Base-by-base conservation (phyloP, 768 basidiomycete species). In the Tylopilus felleus region DNA sequence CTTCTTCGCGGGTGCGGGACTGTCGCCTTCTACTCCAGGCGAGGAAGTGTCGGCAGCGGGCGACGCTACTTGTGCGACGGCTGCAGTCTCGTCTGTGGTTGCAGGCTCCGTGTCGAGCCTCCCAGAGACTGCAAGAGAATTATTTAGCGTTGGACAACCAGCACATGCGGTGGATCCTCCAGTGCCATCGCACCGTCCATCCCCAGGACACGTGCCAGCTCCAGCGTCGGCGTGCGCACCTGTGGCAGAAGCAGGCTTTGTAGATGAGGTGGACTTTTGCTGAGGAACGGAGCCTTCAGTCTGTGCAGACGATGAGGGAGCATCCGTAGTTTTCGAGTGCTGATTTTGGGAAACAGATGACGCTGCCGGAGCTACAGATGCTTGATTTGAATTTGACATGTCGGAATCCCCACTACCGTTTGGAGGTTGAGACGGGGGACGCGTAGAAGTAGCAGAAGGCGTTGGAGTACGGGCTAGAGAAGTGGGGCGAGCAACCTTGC, bases 61-160 rank as follows among this genome's bases (percentile, higher is more conserved):
- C 21, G 73, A 66, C 46, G 63, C 53, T 17, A 31, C 44, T 27
- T 47, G 68, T 44, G 47, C 43, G 40, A 52, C 61, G 33, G 66
- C 38, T 1, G 60, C 49, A 25, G 62, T 28, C 40, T 69, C 71
- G 4, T 62, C 58, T 19, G 56, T 58, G 52, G 55, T 33, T 27
- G 60, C 53, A 22, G 74, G 67, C 63, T 76, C 75, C 39, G 73
- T 66, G 51, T 74, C 80, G 51, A 66, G 55, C 50, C 75, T 71
- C 53, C 75, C 70, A 51, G 75, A 72, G 43, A 77, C 74, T 56
- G 76, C 71, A 55, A 84, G 74, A 49, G 80, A 80, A 67, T 99
- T 99, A 77, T 98, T 99, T 75, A 85, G 93, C 29, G 96, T 95
- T 13, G 97, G 97, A 71, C 97, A 99, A 42, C 97, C 97, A 59